Percentiles rank a stretch among this genome's conserved stretches.
These are phyloP conservation scores for Saturnispora silvae DNA, from an alignment of 805 yeast species.

Conservation along the genomic window DNA sequence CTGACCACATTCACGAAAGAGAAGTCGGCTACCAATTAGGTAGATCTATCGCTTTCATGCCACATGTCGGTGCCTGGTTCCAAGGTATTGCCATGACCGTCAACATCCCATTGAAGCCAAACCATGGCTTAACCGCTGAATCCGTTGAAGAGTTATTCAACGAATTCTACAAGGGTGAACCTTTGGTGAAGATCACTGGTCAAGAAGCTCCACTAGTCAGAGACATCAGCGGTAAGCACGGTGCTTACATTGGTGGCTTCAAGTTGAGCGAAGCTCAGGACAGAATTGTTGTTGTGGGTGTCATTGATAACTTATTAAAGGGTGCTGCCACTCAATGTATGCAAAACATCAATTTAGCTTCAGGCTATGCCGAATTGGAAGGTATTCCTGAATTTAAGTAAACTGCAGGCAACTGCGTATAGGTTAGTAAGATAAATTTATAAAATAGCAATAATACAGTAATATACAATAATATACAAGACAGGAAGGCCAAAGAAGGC, in stretches of 20 bases:
- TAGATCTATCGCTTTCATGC: constrained; percentile 73
- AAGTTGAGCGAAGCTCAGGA: constrained; percentile 82
- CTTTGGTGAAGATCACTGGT: constrained; percentile 73
- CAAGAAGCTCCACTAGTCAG: constrained; percentile 91
- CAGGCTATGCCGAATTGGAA: constrained; percentile 87
- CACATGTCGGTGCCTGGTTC: constrained; percentile 99
- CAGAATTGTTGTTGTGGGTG: constrained; percentile 89
- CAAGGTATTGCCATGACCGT: constrained; percentile 95
- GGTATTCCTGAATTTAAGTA: constrained; percentile 60
- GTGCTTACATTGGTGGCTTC: constrained; percentile 91
- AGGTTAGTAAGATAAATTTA: not conserved
- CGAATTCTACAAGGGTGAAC: constrained; percentile 80
- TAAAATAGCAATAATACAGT: not conserved
- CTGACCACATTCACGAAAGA: constrained; percentile 94
- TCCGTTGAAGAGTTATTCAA: constrained; percentile 79
- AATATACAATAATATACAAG: too few species aligned
- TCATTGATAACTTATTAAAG: constrained; percentile 89
- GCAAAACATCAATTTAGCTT: constrained; percentile 86
- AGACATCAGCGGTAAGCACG: constrained; percentile 89
- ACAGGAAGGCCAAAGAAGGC: too few species aligned
- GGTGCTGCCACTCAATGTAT: constrained; percentile 99
- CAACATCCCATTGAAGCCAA: constrained; percentile 70
- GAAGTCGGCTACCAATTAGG: constrained; percentile 83
- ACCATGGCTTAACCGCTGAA: constrained; percentile 51
- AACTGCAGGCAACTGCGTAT: too few species aligned